Evolutionary conservation across 345 rosid genomes (phyloP), one percentile per base, ranked within the genome.

Genomic region (Gossypium sturtianum): DNA sequence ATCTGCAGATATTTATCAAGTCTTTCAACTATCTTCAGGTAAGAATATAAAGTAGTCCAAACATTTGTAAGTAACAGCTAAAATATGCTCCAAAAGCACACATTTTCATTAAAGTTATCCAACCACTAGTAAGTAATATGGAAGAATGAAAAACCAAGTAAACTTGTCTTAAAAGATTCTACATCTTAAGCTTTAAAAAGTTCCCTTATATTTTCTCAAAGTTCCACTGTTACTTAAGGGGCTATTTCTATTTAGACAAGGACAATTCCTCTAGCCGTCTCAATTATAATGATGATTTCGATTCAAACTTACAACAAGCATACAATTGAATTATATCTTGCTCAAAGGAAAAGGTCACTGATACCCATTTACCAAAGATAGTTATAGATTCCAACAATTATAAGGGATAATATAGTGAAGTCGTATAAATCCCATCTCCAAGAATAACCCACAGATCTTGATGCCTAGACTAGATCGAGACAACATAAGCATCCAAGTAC

Each of bases 41-140:
- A 60, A 66, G 43, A 76, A 75, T 34, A 58, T 19, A 70, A 75
- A 66, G 77, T 66, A 49, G 51, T 70, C 47, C 9, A 78, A 69
- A 22, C 41, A 20, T 58, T 57, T 16, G 15, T 44, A 47, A 52
- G 48, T 0, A 69, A 44, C 48, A 29, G 49, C 75, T 70, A 74
- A 51, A 63, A 47, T 17, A 25, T 48, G 58, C 58, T 53, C 27
- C 27, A 16, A 47, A 29, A 12, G 48, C 19, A 71, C 58, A 71
- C 53, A 71, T 12, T 47, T 67, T 66, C 56, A 45, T 11, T 29
- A 48, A 47, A 67, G 12, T 47, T 9, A 67, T 48, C 58, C 10
- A 67, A 8, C 56, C 12, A 49, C 23, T 23, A 48, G 15, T 1
- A 47, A 2, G 56, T 52, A 52, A 52, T 16, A 44, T 20, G 19